Evolutionary conservation across 2,329 filamentous ascomycete species (phyloP).

Genomic region (Ramularia collo-cygni): DNA sequence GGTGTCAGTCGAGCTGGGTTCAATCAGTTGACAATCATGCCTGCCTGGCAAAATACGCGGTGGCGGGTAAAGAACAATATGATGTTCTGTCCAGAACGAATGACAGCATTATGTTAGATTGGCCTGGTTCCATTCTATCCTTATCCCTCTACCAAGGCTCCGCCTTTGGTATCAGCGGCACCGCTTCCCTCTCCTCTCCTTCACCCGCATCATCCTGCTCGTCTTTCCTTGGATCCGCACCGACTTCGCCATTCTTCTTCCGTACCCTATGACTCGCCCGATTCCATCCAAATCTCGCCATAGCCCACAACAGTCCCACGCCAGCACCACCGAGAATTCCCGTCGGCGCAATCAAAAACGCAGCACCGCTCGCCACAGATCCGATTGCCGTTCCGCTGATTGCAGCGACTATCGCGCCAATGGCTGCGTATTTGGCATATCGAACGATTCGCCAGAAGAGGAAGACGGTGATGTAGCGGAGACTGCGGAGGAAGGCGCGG

Average conservation of each 20-base stretch:
- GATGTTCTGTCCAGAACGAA: too few species aligned
- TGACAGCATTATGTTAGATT: too few species aligned
- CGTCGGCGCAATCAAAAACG: slow-evolving; percentile 38
- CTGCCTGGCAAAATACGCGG: too few species aligned
- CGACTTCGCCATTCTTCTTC: slow-evolving; percentile 16
- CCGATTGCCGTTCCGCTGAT: slow-evolving; percentile 33
- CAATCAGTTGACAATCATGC: too few species aligned
- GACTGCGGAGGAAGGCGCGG: slow-evolving; percentile 32
- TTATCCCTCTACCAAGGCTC: slow-evolving; percentile 1
- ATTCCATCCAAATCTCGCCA: slow-evolving; percentile 32
- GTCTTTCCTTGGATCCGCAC: slow-evolving; percentile 22
- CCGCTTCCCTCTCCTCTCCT: slow-evolving; percentile 10
- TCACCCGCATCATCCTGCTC: slow-evolving; percentile 20
- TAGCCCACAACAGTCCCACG: slow-evolving; percentile 34
- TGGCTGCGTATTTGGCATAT: slow-evolving; percentile 39
- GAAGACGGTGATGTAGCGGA: slow-evolving; percentile 35
- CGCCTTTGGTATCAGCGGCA: slow-evolving; percentile 5
- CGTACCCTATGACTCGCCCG: slow-evolving; percentile 29
- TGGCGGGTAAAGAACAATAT: too few species aligned
- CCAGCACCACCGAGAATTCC: slow-evolving; percentile 34
- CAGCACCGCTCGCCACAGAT: slow-evolving; percentile 33
- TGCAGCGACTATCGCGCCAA: slow-evolving; percentile 35
- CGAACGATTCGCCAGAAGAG: slow-evolving; percentile 38
- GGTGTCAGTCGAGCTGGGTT: too few species aligned
- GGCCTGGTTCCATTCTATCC: too few species aligned